A percentile compares a stretch with the other conserved stretches of the same genome.
Conservation (phyloP, 306 rosid genomes). For the Lathyrus sativus region DNA sequence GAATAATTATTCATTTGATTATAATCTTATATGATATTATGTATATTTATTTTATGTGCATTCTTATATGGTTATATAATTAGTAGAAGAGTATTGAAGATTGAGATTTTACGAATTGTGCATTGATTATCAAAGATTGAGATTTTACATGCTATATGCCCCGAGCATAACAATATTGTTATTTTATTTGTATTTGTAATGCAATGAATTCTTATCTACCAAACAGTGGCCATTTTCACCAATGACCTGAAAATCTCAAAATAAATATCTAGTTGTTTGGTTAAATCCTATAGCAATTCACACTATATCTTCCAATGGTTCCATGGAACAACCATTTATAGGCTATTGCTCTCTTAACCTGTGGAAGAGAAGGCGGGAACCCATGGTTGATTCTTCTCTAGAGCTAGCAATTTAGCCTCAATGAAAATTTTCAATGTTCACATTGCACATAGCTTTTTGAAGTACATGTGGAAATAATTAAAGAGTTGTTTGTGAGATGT, state of each 20-base stretch:
- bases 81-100: not conserved
- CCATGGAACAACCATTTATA: too few relatives aligned
- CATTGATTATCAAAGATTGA: not conserved
- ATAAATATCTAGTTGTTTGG: too few relatives aligned
- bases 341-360: too few relatives aligned
- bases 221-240: too few relatives aligned
- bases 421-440: too few relatives aligned
- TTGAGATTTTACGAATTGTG: not conserved
- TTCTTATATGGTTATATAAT: conserved; percentile 5
- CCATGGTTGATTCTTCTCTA: too few relatives aligned
- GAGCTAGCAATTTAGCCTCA: too few relatives aligned
- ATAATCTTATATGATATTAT: not conserved
- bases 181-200: not conserved
- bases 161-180: not conserved
- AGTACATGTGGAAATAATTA: not conserved
- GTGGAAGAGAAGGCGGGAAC: too few relatives aligned
- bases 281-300: too few relatives aligned
- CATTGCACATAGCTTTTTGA: too few relatives aligned
- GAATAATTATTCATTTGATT: not conserved
- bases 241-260: too few relatives aligned
- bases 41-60: conserved; percentile 15
- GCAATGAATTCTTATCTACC: not conserved
- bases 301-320: too few relatives aligned
- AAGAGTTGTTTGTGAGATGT: not conserved
- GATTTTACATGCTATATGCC: not conserved